Base-by-base conservation (phyloP, 805 yeast genomes). In the Jamesozyma rosinii region DNA sequence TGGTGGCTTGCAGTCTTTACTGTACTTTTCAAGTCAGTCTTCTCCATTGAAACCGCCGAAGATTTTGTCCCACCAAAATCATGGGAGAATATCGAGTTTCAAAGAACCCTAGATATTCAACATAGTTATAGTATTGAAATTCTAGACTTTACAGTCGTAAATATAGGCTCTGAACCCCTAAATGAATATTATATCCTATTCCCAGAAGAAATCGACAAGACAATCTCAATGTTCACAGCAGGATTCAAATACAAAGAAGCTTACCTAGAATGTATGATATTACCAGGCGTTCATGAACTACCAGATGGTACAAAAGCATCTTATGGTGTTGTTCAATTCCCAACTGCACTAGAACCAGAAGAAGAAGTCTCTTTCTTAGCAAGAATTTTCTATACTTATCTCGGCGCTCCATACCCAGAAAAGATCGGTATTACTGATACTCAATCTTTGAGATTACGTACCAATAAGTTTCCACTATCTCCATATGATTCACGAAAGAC, bases 311-410 rank as follows among this genome's bases (percentile, higher is more conserved):
- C 46, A 11, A 46, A 53, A 6, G 39, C 67, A 41, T 59, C 57
- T 24, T 73, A 68, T 56, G 79, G 74, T 59, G 61, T 66, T 44
- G 47, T 86, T 26, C 59, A 56, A 30, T 65, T 88, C 40, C 83
- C 85, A 11, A 68, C 69, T 37, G 83, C 92, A 33, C 65, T 89
- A 43, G 73, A 81, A 9, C 84, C 94, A 22, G 76, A 77, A 30
- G 71, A 78, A 20, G 63, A 65, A 27, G 59, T 70, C 37, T 67
- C 70, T 31, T 55, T 90, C 37, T 63, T 66, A 32, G 64, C 81
- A 15, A 69, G 75, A 27, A 63, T 70, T 47, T 74, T 76, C 2
- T 66, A 74, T 44, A 69, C 75, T 27, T 67, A 71, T 44, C 59
- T 66, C 30, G 54, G 80, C 38, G 47, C 52, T 41, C 86, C 97